Evolutionary conservation across 169 alveolate genomes (phyloP), one percentile per base, ranked within the genome.

Genomic region (Besnoitia besnoiti): DNA sequence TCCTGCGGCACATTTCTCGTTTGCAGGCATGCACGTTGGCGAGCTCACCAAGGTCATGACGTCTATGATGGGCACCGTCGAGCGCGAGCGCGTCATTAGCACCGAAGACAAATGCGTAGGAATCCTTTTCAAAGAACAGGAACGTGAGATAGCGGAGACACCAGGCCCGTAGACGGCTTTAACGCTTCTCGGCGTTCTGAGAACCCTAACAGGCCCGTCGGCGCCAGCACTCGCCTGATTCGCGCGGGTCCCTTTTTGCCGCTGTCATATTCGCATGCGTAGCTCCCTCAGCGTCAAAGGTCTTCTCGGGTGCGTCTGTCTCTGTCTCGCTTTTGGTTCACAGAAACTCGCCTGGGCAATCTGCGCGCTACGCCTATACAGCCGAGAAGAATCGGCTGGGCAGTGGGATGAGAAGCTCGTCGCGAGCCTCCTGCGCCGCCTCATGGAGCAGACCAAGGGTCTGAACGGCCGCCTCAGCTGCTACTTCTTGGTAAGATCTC

Each of bases 311-410:
- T n/a, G n/a, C n/a, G n/a, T 49, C 16, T 10, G 59, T 49, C 24
- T 49, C 27, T 21, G 7, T 19, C 27, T 3, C 30, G n/a, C 27
- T 55, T 55, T 55, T 55, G 80, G 3, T n/a, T 35, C 10, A 8
- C 80, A 67, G 80, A 67, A 35, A 35, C 80, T 67, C 46, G 80
- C 80, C 10, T 67, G 80, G 80, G 80, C 80, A 7, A 35, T 67
- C 42, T 67, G 80, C 80, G 80, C 80, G 10, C 80, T 67, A 10
- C 80, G 44, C 24, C 80, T 67, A 14, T 67, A 67, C 80, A 35
- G 44, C 44, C 80, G 47, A 30, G 80, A 30, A 16, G 44, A 33
- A n/a, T 1, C 80, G 1, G 80, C 44, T 0, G 39, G 47, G 0
- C 80, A 67, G 80, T 67, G 80, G 80, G 47, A 30, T 5, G 80